Conservation (phyloP, 2,329 filamentous ascomycete genomes). For the Paraconiothyrium brasiliense region DNA sequence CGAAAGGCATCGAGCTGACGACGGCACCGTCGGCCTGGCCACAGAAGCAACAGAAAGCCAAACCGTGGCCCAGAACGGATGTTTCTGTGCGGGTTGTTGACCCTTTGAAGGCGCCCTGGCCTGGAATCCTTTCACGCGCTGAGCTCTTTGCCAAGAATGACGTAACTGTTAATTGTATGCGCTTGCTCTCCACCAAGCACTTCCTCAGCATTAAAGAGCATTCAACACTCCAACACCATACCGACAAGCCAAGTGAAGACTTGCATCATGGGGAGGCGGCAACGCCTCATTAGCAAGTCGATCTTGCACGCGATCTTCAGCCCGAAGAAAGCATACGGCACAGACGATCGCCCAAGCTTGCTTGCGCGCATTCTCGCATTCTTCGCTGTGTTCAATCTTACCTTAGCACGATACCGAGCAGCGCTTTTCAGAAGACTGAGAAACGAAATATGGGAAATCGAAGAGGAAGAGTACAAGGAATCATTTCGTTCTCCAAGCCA, state of each 20-base stretch:
- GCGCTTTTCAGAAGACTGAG: constrained; percentile 63
- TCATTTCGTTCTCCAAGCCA: constrained; percentile 59
- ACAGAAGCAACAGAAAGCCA: background rate
- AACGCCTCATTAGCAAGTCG: constrained; percentile 48
- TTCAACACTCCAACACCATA: background rate
- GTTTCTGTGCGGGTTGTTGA: background rate
- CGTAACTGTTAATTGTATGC: constrained; percentile 9
- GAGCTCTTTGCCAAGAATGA: constrained; percentile 2
- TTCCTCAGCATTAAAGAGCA: background rate
- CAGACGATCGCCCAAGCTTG: constrained; percentile 35
- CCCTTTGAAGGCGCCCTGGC: background rate
- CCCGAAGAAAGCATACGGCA: constrained; percentile 29
- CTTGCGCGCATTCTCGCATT: constrained; percentile 61
- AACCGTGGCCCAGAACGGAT: background rate
- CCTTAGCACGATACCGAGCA: constrained; percentile 58
- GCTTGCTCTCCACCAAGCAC: background rate
- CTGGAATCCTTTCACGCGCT: background rate
- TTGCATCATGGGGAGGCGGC: constrained; percentile 46
- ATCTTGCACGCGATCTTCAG: constrained; percentile 50
- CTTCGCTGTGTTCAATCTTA: constrained; percentile 63
- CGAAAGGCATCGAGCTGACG: background rate
- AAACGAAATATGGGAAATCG: constrained; percentile 61
- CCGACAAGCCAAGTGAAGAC: constrained; percentile 7
- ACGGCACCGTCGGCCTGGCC: background rate
- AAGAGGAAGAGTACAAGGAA: constrained; percentile 63